Base-by-base conservation (phyloP, 768 basidiomycete genomes). In the Hygrophoropsis aurantiaca region DNA sequence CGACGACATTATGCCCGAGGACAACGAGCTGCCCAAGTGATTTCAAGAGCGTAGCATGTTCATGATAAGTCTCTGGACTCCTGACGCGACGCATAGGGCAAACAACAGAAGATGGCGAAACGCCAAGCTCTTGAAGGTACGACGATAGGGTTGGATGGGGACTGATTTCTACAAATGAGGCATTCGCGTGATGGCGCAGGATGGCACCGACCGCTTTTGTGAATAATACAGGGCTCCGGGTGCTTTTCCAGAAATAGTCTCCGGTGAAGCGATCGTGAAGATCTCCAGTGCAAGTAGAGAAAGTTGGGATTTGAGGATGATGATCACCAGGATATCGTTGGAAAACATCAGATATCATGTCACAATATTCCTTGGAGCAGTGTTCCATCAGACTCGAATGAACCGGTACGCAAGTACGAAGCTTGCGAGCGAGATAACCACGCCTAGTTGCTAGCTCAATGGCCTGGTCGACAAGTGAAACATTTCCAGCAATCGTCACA, bases 211-310 rank as follows among this genome's bases (percentile, higher is more conserved):
- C 57, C 1, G 70, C 63, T 11, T 63, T 37, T 0, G 55, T 51
- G 52, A 78, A 78, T 7, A 51, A 53, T 2, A 77, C 75, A 4
- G 71, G 68, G 3, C 52, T 46, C 8, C 70, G 64, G 6, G 65
- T 59, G 47, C 67, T 70, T 33, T 58, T 30, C 76, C 76, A 77
- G 37, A 69, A 66, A 52, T 77, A 77, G 7, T 72, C 61, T 0
- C 64, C 53, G 7, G 58, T 59, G 47, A 70, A 73, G 1, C 39
- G 4, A 0, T 49, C 46, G 15, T 56, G 58, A 3, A 52, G 36
- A 0, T 51, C 34, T 0, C 70, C 72, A 11, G 67, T 68, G 6
- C 58, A 44, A 6, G 73, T 70, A 0, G 76, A 78, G 52, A 64
- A 76, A 1, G 63, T 65, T 1, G 59, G 46, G 11, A 68, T 55